Conservation (phyloP, 495 filamentous ascomycete species). For the Hypoxylon cercidicola region DNA sequence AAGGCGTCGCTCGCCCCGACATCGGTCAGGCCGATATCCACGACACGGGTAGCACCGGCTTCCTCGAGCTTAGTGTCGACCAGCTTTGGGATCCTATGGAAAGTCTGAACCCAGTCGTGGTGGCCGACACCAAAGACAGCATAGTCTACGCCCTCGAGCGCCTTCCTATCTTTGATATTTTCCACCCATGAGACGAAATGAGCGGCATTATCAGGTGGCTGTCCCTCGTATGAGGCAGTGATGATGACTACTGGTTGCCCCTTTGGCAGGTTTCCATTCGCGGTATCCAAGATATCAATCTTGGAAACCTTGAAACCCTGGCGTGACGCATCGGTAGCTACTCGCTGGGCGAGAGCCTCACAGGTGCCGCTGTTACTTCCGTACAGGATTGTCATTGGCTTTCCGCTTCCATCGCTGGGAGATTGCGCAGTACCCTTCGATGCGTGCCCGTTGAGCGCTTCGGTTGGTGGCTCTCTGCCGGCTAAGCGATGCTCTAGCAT, state of each 20-base stretch:
- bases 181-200: constrained; percentile 75
- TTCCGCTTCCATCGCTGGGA: constrained; percentile 41
- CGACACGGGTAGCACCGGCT: constrained; percentile 64
- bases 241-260: constrained; percentile 72
- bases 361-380: constrained; percentile 83
- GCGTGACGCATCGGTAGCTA: constrained; percentile 66
- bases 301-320: constrained; percentile 68
- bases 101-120: constrained; percentile 75
- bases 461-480: constrained; percentile 29
- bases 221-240: constrained; percentile 77
- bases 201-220: constrained; percentile 78
- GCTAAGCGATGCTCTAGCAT: constrained; percentile 64
- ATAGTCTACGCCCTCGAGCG: constrained; percentile 66
- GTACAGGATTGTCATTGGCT: constrained; percentile 71
- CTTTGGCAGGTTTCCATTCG: constrained; percentile 68
- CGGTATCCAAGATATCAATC: constrained; percentile 68
- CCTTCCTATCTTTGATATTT: constrained; percentile 58
- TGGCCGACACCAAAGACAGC: constrained; percentile 71
- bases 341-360: constrained; percentile 70
- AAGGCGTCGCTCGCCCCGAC: constrained; percentile 73
- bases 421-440: constrained; percentile 4
- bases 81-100: constrained; percentile 75
- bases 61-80: constrained; percentile 63
- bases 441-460: constrained; percentile 8
- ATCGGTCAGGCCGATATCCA: constrained; percentile 67